Conservation (phyloP, 495 filamentous ascomycete species). For the Neurospora sp. region DNA sequence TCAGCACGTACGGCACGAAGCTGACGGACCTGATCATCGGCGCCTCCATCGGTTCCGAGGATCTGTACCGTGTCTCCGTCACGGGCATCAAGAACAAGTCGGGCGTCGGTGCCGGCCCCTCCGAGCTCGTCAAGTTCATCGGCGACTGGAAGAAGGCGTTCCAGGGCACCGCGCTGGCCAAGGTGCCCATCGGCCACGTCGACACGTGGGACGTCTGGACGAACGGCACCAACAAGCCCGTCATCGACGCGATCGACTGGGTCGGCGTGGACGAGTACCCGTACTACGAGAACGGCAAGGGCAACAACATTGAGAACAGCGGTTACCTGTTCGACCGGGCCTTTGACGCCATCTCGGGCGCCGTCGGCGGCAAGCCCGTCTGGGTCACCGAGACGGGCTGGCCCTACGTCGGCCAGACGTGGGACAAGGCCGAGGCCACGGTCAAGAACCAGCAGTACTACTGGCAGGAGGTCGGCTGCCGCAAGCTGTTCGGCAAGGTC, state of each 20-base stretch:
- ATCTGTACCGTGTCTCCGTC: slow-evolving; percentile 40
- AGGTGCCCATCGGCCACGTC: slow-evolving; percentile 39
- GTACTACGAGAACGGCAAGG: slow-evolving; percentile 39
- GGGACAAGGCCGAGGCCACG: slow-evolving; percentile 49
- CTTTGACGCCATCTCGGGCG: slow-evolving; percentile 21
- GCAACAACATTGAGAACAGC: slow-evolving; percentile 33
- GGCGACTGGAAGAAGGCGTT: slow-evolving; percentile 34
- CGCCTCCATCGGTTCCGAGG: slow-evolving; percentile 43
- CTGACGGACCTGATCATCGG: slow-evolving; percentile 40
- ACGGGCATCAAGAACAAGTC: slow-evolving; percentile 33
- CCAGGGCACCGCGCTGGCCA: slow-evolving; percentile 17
- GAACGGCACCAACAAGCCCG: slow-evolving; percentile 35
- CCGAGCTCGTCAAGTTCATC: slow-evolving; percentile 36
- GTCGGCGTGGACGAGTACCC: slow-evolving; percentile 43
- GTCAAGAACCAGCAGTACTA: slow-evolving; percentile 55
- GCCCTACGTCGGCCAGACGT: slow-evolving; percentile 30
- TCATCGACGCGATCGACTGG: slow-evolving; percentile 39
- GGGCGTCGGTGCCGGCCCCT: slow-evolving; percentile 32
- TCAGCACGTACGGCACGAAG: slow-evolving; percentile 30
- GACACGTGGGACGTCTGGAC: slow-evolving; percentile 42
- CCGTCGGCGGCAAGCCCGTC: slow-evolving; percentile 32
- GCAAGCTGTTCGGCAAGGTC: slow-evolving; percentile 48
- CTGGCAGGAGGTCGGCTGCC: slow-evolving; percentile 65
- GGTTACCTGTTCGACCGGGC: slow-evolving; percentile 32
- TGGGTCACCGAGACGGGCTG: slow-evolving; percentile 47